These are phyloP conservation scores for Komagataella pastoris DNA, from an alignment of 805 yeast species.

Conservation along the genomic window DNA sequence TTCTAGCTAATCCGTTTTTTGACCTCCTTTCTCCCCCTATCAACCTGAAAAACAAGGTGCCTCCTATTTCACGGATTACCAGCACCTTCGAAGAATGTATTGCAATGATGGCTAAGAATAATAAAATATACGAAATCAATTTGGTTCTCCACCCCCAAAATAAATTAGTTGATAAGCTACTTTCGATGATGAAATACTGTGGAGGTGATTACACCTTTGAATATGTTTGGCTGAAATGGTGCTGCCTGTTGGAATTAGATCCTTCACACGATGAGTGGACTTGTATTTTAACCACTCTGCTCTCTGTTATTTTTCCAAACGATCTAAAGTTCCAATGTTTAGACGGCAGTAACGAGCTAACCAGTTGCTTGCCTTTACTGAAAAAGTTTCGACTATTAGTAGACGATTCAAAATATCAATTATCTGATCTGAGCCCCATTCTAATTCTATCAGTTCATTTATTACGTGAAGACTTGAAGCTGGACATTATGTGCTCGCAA, in stretches of 20 bases:
- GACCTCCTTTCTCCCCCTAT: slow-evolving; percentile 26
- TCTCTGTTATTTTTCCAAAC: slow-evolving; percentile 37
- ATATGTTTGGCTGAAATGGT: slow-evolving; percentile 51
- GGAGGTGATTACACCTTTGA: slow-evolving; percentile 47
- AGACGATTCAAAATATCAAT: slow-evolving; percentile 18
- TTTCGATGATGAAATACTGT: slow-evolving; percentile 36
- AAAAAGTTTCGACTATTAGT: slow-evolving; percentile 4
- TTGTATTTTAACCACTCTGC: slow-evolving; percentile 36
- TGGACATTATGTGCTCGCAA: slow-evolving; percentile 32
- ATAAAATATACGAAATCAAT: slow-evolving; percentile 15
- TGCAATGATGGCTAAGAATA: slow-evolving; percentile 9
- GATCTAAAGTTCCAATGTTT: slow-evolving; percentile 11
- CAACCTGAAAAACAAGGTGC: slow-evolving; percentile 11
- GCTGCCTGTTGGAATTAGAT: slow-evolving; percentile 33
- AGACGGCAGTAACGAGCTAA: slow-evolving; percentile 2
- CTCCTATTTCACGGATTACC: slow-evolving; percentile 9
- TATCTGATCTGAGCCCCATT: slow-evolving; percentile 46
- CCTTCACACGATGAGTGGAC: slow-evolving; percentile 41
- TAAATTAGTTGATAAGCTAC: slow-evolving; percentile 26
- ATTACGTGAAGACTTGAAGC: slow-evolving; percentile 58
- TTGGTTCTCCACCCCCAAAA: slow-evolving; percentile 31
- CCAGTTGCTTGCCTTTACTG: slow-evolving; percentile 2
- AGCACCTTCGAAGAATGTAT: slow-evolving; percentile 12
- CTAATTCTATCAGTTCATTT: slow-evolving; percentile 61
- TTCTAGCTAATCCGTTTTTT: slow-evolving; percentile 45